These are phyloP conservation scores for Pleurostoma richardsiae DNA, from an alignment of 2,329 filamentous ascomycete genomes.

Conservation along the genomic window DNA sequence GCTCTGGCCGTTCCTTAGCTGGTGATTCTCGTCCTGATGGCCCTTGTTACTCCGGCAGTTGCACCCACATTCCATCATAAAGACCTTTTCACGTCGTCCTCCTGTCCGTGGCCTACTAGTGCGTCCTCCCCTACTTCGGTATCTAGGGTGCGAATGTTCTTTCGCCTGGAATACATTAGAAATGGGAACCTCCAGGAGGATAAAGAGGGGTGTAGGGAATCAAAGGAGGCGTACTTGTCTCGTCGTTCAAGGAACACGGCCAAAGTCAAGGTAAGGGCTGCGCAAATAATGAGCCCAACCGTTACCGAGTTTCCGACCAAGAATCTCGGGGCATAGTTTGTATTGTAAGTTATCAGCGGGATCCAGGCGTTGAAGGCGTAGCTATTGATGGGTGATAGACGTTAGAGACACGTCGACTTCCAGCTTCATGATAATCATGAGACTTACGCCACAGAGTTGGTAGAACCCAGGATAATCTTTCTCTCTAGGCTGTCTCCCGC, in stretches of 20 bases:
- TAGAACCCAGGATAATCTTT: slow-evolving; percentile 16
- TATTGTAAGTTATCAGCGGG: slow-evolving; percentile 16
- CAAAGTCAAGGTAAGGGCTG: slow-evolving; percentile 12
- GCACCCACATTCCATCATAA: not conserved
- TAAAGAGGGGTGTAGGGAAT: not conserved
- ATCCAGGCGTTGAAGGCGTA: slow-evolving; percentile 20
- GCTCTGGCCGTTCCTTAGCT: too few species aligned
- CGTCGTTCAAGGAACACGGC: slow-evolving; percentile 12
- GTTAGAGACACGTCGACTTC: not conserved
- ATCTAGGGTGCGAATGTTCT: not conserved
- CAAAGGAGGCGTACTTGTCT: slow-evolving; percentile 5
- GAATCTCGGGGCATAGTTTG: slow-evolving; percentile 15
- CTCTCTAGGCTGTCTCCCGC: slow-evolving; percentile 14
- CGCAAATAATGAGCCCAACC: slow-evolving; percentile 14
- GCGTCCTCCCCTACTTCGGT: not conserved
- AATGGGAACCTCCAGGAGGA: not conserved
- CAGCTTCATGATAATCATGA: not conserved
- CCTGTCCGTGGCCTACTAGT: not conserved
- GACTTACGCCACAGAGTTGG: slow-evolving; percentile 15
- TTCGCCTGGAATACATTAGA: not conserved
- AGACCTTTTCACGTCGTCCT: not conserved
- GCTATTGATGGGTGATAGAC: not conserved
- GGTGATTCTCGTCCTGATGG: too few species aligned
- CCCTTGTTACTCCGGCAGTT: not conserved
- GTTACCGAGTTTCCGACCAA: slow-evolving; percentile 16